phyloP scores from a whole-genome alignment of 257 asterid genomes.

The Marsdenia floribunda region DNA sequence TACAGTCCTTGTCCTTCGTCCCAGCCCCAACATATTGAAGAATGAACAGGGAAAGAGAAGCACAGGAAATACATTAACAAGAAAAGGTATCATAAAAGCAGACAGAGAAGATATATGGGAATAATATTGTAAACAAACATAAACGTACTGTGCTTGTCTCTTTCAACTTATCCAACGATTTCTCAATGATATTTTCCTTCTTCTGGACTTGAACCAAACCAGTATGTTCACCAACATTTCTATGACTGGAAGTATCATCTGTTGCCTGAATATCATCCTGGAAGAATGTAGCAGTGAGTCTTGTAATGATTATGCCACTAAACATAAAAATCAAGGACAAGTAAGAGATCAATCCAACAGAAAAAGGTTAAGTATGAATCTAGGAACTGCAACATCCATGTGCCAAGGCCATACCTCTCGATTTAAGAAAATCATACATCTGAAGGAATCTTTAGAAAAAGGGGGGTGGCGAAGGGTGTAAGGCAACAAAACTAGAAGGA shows the following conservation, averaged over 20 bases:
- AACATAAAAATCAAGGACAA: not conserved
- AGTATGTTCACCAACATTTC: constrained; percentile 34
- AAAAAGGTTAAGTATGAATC: not conserved
- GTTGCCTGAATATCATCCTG: constrained; percentile 64
- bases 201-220: constrained; percentile 48
- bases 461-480: not conserved
- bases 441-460: not conserved
- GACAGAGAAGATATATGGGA: not conserved
- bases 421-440: not conserved
- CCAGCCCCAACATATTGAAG: not conserved
- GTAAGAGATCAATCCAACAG: not conserved
- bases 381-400: not conserved
- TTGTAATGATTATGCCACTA: not conserved
- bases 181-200: constrained; percentile 63
- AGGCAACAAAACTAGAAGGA: not conserved
- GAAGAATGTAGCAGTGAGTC: constrained; percentile 9
- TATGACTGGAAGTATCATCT: constrained; percentile 34
- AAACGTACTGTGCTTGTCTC: constrained; percentile 79
- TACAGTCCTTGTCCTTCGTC: not conserved
- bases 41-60: not conserved
- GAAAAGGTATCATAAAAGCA: not conserved
- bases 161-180: constrained; percentile 82
- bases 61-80: not conserved
- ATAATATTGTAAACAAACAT: not conserved
- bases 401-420: not conserved